phyloP scores from a whole-genome alignment of 768 basidiomycete genomes.

The Tricholoma sp. region DNA sequence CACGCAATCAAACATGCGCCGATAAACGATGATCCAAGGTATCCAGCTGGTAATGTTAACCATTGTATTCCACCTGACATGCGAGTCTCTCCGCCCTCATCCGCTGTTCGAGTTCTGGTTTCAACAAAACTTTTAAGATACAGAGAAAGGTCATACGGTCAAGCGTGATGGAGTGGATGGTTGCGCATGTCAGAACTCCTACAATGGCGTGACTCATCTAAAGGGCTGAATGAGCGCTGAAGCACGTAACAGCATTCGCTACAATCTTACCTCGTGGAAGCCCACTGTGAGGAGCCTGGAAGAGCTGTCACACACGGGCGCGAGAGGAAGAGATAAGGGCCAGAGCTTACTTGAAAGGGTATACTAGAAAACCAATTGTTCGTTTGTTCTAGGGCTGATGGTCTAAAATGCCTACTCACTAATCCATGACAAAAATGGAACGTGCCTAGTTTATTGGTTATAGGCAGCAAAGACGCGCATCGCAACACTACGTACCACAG shows the following conservation, averaged over 20 bases:
- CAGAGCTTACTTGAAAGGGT: constrained; percentile 81
- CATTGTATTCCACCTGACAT: constrained; percentile 85
- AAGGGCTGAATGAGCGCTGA: background rate
- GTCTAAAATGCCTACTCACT: constrained; percentile 43
- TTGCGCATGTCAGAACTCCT: constrained; percentile 81
- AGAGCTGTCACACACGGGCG: background rate
- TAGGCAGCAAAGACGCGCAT: background rate
- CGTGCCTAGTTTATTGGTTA: constrained; percentile 49
- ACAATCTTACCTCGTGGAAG: constrained; percentile 67
- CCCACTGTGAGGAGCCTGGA: constrained; percentile 76
- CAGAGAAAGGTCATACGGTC: constrained; percentile 56
- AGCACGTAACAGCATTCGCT: background rate
- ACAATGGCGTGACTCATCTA: constrained; percentile 85
- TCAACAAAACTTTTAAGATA: constrained; percentile 4
- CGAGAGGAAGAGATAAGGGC: background rate
- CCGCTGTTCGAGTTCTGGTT: constrained; percentile 41
- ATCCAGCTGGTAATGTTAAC: constrained; percentile 77
- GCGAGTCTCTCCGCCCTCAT: constrained; percentile 81
- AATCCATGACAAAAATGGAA: constrained; percentile 65
- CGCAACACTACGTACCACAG: constrained; percentile 52
- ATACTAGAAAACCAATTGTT: constrained; percentile 46
- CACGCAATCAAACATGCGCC: constrained; percentile 85
- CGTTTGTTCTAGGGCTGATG: background rate
- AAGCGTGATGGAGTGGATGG: constrained; percentile 77
- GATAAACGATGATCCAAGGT: constrained; percentile 81